Percentiles rank a stretch among this genome's conserved stretches.
Evolutionary conservation across 2,329 filamentous ascomycete species (phyloP).

Genomic region (Aspergillus aculeatus): DNA sequence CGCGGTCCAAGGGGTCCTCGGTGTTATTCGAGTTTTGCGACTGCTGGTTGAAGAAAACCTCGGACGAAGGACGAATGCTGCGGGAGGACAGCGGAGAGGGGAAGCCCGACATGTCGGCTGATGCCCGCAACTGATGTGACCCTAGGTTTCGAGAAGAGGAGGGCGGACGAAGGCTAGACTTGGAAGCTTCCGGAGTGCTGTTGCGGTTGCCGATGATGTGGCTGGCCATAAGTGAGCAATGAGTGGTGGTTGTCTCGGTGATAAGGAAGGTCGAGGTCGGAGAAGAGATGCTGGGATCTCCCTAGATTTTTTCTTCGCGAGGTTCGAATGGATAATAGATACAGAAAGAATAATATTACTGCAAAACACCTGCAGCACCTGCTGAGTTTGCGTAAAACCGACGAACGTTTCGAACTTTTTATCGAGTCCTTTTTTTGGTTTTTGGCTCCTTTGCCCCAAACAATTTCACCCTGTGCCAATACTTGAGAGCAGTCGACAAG

Average conservation of each 20-base stretch:
- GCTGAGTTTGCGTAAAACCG: slow-evolving; percentile 57
- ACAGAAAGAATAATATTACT: slow-evolving; percentile 40
- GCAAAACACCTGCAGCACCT: slow-evolving; percentile 73
- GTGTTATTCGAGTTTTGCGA: slow-evolving; percentile 64
- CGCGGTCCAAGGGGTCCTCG: slow-evolving; percentile 88
- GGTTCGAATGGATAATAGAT: slow-evolving; percentile 32
- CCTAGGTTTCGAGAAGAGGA: slow-evolving; percentile 77
- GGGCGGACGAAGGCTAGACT: slow-evolving; percentile 76
- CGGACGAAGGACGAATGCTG: slow-evolving; percentile 85
- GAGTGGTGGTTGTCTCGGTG: slow-evolving; percentile 3
- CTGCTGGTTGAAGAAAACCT: slow-evolving; percentile 83
- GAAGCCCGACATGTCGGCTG: slow-evolving; percentile 91
- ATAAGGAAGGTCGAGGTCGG: background rate
- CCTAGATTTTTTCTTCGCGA: slow-evolving; percentile 8
- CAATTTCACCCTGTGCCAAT: slow-evolving; percentile 2
- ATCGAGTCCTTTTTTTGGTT: slow-evolving; percentile 4
- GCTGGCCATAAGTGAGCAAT: slow-evolving; percentile 53
- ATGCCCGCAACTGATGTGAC: slow-evolving; percentile 85
- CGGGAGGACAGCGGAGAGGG: slow-evolving; percentile 69
- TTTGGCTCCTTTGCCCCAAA: background rate
- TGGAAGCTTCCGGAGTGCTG: slow-evolving; percentile 90
- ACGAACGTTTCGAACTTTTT: slow-evolving; percentile 12
- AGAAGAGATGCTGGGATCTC: background rate
- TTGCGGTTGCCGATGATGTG: slow-evolving; percentile 81
- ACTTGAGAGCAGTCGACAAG: slow-evolving; percentile 19